Evolutionary conservation across 495 filamentous ascomycete genomes (phyloP).

Genomic region (Parathielavia appendiculata): DNA sequence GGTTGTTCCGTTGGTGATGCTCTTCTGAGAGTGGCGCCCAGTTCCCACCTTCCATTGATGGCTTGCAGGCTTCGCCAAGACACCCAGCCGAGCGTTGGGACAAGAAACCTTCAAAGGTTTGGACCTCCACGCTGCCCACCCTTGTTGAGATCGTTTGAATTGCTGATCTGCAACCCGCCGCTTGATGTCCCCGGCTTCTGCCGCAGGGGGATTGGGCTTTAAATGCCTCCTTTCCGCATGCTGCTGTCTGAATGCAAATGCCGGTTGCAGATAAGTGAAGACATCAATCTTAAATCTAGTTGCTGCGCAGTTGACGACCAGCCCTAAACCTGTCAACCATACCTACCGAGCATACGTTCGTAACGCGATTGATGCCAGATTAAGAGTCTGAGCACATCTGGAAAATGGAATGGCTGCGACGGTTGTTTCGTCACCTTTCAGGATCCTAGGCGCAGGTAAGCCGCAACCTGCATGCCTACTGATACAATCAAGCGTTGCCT

Average conservation of each 20-base stretch:
- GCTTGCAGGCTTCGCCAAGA: neutral
- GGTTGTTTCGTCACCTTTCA: too few relatives aligned
- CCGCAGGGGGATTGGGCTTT: constrained; percentile 3
- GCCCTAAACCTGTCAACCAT: neutral
- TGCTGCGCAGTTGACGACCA: neutral
- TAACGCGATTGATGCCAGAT: too few relatives aligned
- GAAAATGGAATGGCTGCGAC: too few relatives aligned
- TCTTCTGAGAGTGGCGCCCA: too few relatives aligned
- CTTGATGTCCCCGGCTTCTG: constrained; percentile 12
- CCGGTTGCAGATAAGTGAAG: neutral
- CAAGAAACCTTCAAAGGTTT: neutral
- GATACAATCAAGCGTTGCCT: too few relatives aligned
- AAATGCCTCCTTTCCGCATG: neutral
- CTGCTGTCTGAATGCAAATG: neutral
- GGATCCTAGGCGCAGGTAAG: too few relatives aligned
- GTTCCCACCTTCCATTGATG: too few relatives aligned
- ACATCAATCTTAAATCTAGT: neutral
- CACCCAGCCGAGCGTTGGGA: neutral
- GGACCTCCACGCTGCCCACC: neutral
- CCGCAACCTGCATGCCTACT: too few relatives aligned
- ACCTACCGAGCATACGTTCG: too few relatives aligned
- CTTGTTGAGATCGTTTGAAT: constrained; percentile 22
- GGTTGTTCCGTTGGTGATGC: too few relatives aligned
- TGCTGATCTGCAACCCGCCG: constrained; percentile 28
- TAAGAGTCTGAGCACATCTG: too few relatives aligned